Base-by-base conservation (phyloP, 495 filamentous ascomycete genomes). In the Neurospora hispaniola region DNA sequence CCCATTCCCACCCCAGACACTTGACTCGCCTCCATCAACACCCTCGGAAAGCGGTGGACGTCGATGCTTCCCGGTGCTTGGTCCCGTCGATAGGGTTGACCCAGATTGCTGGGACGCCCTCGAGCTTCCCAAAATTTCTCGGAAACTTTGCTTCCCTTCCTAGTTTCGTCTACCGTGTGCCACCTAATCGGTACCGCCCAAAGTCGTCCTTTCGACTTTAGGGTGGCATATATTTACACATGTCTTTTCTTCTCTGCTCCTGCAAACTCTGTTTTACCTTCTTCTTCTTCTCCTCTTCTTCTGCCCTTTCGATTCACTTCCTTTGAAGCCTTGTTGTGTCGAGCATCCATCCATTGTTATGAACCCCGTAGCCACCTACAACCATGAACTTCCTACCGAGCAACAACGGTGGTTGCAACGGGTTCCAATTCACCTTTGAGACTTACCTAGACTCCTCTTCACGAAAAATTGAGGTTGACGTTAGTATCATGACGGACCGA, bases 381-480 rank as follows among this genome's bases (percentile, higher is more conserved):
- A 3, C 71, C 62, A 40, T 48, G 74, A 54, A 70, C 66, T 71
- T 69, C 14, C 68, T 35, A 27, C 44, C 71, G 41, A 74, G 39
- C 43, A 40, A 66, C 43, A 40, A 66, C 69, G 70, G 42, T 43
- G 70, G 75, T 72, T 35, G 75, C 16, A 73, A 75, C 31, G 73
- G 72, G 44, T 79, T 76, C 46, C 73, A 78, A 48, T 83, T 83
- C 71, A 81, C 79, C 42, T 83, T 83, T 54, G 81, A 82, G 66
- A 68, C 74, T 8, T 77, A 77, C 62, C 35, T 80, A 18, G 74
- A 75, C 43, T 75, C 80, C 44, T 75, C 75, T 6, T 42, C 59
- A 7, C 76, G 74, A 35, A 18, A 66, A 0, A 77, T 81, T 35
- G 79, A 81, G 70, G 71, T 78, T 2, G 80, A 83, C 76, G 80